Base-by-base conservation (phyloP, 768 basidiomycete species). In the Pluteus cervinus region DNA sequence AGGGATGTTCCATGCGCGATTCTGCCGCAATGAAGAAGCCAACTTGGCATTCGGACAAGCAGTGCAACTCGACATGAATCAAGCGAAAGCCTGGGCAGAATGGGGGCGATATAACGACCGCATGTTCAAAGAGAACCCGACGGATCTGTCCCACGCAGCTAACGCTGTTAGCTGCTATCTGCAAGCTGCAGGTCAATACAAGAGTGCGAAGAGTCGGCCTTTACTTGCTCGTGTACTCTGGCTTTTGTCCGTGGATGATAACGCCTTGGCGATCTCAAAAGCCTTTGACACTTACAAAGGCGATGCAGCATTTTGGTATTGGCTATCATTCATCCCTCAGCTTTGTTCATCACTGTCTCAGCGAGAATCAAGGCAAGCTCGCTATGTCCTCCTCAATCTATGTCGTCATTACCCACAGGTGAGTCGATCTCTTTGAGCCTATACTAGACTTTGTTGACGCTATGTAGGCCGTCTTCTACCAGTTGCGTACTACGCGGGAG, bases 51-150 rank as follows among this genome's bases (percentile, higher is more conserved):
- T 97, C 56, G 87, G 88, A 6, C 88, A 89, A 61, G 96, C 96
- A 22, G 89, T 97, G 23, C 92, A 97, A 58, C 76, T 97, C 59
- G 96, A 99, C 55, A 86, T 96, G 76, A 70, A 69, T 33, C 83
- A 97, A 57, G 81, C 94, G 0, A 98, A 97, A 60, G 90, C 90
- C 4, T 99, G 96, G 96, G 91, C 91, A 1, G 92, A 97, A 54
- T 99, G 93, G 94, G 96, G 93, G 31, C 76, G 82, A 47, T 97
- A 75, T 58, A 93, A 86, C 47, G 96, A 99, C 58, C 77, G 78
- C 26, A 77, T 92, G 69, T 97, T 94, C 73, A 87, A 90, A 50
- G 91, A 94, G 32, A 65, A 73, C 24, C 84, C 88, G 2, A 67
- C 48, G 33, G 86, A 91, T 28, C 69, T 86, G 57, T 61, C 71